These are phyloP conservation scores for Tulasnella sp. DNA, from an alignment of 768 basidiomycete genomes.

Conservation along the genomic window DNA sequence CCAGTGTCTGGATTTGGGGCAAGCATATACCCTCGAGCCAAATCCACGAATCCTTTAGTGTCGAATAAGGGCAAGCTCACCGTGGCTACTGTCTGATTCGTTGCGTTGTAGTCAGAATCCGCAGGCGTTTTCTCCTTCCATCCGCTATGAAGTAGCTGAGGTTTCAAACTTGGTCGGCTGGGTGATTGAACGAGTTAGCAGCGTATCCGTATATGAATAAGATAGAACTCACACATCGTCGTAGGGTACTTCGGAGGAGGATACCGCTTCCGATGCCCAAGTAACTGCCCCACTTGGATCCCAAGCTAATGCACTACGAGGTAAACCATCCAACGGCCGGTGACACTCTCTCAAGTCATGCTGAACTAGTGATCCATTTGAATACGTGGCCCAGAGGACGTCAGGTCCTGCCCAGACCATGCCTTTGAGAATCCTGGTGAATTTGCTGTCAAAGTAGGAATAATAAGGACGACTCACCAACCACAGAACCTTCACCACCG, in stretches of 20 bases:
- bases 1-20: constrained; percentile 45
- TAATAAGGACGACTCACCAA: constrained; percentile 47
- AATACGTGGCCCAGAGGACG: constrained; percentile 67
- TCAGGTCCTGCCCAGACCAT: constrained; percentile 66
- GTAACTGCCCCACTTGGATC: constrained; percentile 57
- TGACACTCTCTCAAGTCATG: constrained; percentile 63
- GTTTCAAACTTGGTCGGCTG: constrained; percentile 6
- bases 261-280: constrained; percentile 57
- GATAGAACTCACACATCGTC: constrained; percentile 66
- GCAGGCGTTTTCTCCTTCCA: constrained; percentile 54
- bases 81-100: constrained; percentile 56
- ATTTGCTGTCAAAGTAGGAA: constrained; percentile 1
- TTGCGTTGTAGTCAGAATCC: constrained; percentile 50
- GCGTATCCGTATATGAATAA: background rate
- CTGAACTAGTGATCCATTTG: constrained; percentile 73
- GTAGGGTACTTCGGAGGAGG: constrained; percentile 64
- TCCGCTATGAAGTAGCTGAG: background rate
- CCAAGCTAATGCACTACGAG: constrained; percentile 63
- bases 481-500: constrained; percentile 66
- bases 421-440: constrained; percentile 43
- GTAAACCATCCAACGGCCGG: constrained; percentile 63
- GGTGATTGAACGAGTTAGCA: background rate
- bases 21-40: constrained; percentile 63
- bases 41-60: constrained; percentile 48
- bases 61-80: constrained; percentile 41